These are phyloP conservation scores for Collybia nuda DNA, from an alignment of 768 basidiomycete species.

Conservation along the genomic window DNA sequence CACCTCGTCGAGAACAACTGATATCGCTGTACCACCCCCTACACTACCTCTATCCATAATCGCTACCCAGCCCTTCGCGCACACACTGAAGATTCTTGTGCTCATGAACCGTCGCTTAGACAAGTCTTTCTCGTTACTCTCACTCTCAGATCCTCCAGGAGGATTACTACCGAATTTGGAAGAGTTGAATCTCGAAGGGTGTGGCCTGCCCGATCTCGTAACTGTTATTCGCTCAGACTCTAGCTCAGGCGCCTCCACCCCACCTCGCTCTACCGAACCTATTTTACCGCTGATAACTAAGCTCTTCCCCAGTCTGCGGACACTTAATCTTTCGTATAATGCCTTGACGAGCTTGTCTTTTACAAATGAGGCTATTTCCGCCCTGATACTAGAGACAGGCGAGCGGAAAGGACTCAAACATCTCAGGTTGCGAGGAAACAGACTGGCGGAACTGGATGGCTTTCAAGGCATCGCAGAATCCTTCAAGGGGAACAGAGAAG, in stretches of 20 bases:
- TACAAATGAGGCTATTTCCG: constrained; percentile 43
- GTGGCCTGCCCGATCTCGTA: constrained; percentile 63
- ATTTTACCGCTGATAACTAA: constrained; percentile 58
- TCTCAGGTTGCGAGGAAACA: constrained; percentile 70
- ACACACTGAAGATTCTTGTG: constrained; percentile 54
- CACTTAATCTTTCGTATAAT: constrained; percentile 79
- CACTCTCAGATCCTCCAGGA: constrained; percentile 22
- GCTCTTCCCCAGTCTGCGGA: constrained; percentile 70
- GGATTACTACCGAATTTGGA: constrained; percentile 64
- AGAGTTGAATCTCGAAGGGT: constrained; percentile 74
- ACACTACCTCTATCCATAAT: constrained; percentile 70
- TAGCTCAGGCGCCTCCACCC: constrained; percentile 30
- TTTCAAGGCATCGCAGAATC: constrained; percentile 59
- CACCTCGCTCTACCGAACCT: constrained; percentile 47
- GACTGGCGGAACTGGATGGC: constrained; percentile 58
- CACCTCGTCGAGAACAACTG: constrained; percentile 21
- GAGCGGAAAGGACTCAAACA: constrained; percentile 58
- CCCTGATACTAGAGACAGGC: constrained; percentile 49
- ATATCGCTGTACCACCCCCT: constrained; percentile 62
- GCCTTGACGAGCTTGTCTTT: constrained; percentile 54
- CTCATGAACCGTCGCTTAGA: constrained; percentile 70
- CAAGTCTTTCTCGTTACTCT: constrained; percentile 57
- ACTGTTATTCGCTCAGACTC: constrained; percentile 39
- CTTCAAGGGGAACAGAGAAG: constrained; percentile 64
- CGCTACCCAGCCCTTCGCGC: constrained; percentile 56